Evolutionary conservation across 2,329 filamentous ascomycete genomes (phyloP), one percentile per base, ranked within the genome.

Genomic region (Leptographium procerum): DNA sequence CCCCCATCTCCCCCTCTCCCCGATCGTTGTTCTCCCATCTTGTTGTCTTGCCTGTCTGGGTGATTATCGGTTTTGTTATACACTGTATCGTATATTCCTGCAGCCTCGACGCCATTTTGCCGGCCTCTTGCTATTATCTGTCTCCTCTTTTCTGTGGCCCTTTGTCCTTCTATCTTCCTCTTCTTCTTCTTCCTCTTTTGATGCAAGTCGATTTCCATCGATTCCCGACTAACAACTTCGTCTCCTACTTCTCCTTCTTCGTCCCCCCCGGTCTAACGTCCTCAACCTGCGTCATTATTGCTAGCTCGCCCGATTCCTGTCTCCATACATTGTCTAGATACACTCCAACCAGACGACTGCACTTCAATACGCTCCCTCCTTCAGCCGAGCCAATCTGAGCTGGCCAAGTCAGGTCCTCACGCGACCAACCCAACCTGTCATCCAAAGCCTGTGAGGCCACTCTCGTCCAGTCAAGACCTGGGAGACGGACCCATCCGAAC

Each of bases 321-420:
- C n/a, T 22, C 34, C 34, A 26, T 54, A 3, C 19, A 11, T 33
- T 33, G 52, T 26, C 13, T 22, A 47, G 6, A 47, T 28, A 1
- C 26, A 5, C n/a, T 14, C 55, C 8, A 24, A n/a, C 48, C 28
- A 34, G 28, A 19, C n/a, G 13, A n/a, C n/a, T n/a, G n/a, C n/a
- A n/a, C n/a, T n/a, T n/a, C n/a, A n/a, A n/a, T n/a, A n/a, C n/a
- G n/a, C n/a, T n/a, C n/a, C 43, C 16, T 31, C 24, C 16, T 4
- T 4, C 22, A 24, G 29, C 9, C 45, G 59, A 61, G 57, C 63
- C 63, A 63, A 64, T 64, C 62, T 54, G 28, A 24, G 55, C 45
- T 29, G 55, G 61, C 63, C 63, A 63, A 60, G 59, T 61, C 51
- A 24, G 31, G 51, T 24, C 19, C 62, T 61, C 63, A 64, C 63